phyloP scores from a whole-genome alignment of 1,284 basidiomycete genomes.

The Rhodotorula glutinis region DNA sequence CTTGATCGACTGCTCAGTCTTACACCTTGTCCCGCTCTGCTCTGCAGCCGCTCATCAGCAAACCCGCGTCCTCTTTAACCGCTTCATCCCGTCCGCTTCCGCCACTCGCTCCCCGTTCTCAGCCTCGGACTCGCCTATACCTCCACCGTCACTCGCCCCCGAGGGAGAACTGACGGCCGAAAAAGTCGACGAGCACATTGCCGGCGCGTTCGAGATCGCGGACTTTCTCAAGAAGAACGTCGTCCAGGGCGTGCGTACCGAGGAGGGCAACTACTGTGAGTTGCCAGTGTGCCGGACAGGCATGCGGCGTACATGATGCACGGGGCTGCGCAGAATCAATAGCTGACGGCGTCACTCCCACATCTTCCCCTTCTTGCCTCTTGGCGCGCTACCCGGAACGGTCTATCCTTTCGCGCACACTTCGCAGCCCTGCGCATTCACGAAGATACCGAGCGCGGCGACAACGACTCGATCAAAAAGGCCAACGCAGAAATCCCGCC shows the following conservation, averaged over 20 bases:
- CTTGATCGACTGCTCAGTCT: neutral
- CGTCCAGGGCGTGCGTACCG: conserved; percentile 35
- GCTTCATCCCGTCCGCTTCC: conserved; percentile 36
- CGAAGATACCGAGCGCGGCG: conserved; percentile 38
- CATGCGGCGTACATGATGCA: too few relatives aligned
- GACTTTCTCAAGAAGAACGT: conserved; percentile 37
- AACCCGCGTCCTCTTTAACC: conserved; percentile 37
- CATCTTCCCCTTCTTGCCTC: neutral
- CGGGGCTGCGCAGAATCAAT: too few relatives aligned
- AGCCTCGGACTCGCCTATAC: neutral
- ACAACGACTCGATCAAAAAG: conserved; percentile 35
- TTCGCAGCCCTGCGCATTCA: conserved; percentile 34
- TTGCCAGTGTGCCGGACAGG: neutral
- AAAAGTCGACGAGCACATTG: conserved; percentile 36
- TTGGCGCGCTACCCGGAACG: neutral
- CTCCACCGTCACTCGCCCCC: neutral
- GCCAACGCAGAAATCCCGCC: conserved; percentile 3
- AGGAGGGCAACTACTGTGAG: conserved; percentile 35
- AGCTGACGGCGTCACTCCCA: too few relatives aligned
- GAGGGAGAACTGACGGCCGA: conserved; percentile 13
- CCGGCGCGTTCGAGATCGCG: conserved; percentile 34
- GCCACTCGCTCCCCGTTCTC: conserved; percentile 17
- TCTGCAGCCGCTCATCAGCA: conserved; percentile 34
- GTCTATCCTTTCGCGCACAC: neutral
- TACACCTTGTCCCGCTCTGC: neutral